Conservation (phyloP, 805 yeast genomes). For the Sungouiozyma ichnusensis region DNA sequence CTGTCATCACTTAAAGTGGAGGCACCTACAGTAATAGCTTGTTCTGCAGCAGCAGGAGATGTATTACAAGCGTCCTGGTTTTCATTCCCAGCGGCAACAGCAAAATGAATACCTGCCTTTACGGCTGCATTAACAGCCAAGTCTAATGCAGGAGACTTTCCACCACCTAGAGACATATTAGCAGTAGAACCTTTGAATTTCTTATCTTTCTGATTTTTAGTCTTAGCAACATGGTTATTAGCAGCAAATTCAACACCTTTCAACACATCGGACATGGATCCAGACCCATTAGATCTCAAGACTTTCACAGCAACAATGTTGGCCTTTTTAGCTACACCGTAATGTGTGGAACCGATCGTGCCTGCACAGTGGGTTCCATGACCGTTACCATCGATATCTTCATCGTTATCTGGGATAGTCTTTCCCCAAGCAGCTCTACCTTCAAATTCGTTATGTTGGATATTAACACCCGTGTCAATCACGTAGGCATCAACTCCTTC, state of each 20-base stretch:
- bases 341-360: slow-evolving; percentile 69
- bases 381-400: slow-evolving; percentile 74
- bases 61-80: slow-evolving; percentile 85
- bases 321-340: slow-evolving; percentile 80
- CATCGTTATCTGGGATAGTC: slow-evolving; percentile 63
- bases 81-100: slow-evolving; percentile 95
- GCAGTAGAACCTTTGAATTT: slow-evolving; percentile 80
- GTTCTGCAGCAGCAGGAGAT: slow-evolving; percentile 82
- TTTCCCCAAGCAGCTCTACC: slow-evolving; percentile 85
- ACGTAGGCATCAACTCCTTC: slow-evolving; percentile 79
- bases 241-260: slow-evolving; percentile 83
- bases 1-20: slow-evolving; percentile 79
- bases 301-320: slow-evolving; percentile 76
- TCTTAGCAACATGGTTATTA: slow-evolving; percentile 49
- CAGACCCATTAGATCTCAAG: slow-evolving; percentile 71
- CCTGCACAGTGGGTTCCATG: slow-evolving; percentile 99
- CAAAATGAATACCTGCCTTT: slow-evolving; percentile 78
- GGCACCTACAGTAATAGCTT: slow-evolving; percentile 91
- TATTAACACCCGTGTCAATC: slow-evolving; percentile 81
- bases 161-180: slow-evolving; percentile 93
- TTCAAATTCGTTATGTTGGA: slow-evolving; percentile 64
- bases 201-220: slow-evolving; percentile 37
- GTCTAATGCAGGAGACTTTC: slow-evolving; percentile 78
- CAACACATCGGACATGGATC: slow-evolving; percentile 73
- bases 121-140: slow-evolving; percentile 85